A percentile compares a stretch with the other conserved stretches of the same genome.
Conservation (phyloP, 176 grass and related monocot genomes). For the Coix lacrymajobi region DNA sequence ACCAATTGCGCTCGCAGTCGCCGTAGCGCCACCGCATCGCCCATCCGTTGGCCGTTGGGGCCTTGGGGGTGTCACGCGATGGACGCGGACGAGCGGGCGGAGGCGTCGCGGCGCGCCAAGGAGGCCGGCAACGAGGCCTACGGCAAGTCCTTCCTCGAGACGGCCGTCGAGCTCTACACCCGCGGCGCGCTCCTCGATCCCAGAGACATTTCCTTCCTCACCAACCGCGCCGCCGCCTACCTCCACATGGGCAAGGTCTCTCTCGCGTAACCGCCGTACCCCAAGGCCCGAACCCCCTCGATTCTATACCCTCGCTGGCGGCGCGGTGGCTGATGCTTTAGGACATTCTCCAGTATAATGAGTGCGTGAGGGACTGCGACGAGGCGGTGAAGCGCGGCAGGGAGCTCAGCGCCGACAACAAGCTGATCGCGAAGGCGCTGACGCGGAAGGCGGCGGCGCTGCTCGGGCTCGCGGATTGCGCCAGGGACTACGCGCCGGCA, state of each 20-base stretch:
- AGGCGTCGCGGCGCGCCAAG: constrained; percentile 39
- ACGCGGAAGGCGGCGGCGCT: constrained; percentile 40
- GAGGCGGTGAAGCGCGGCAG: constrained; percentile 36
- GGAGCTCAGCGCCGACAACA: constrained; percentile 35
- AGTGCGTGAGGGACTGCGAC: constrained; percentile 55
- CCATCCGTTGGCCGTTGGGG: neutral
- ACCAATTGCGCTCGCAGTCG: neutral
- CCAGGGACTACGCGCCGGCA: constrained; percentile 34
- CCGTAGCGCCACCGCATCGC: neutral
- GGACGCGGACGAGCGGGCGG: constrained; percentile 28
- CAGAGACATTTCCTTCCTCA: constrained; percentile 46
- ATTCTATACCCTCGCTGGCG: neutral
- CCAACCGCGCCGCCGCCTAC: constrained; percentile 49
- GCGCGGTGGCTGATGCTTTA: neutral
- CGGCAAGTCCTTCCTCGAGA: constrained; percentile 32
- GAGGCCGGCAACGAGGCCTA: constrained; percentile 33
- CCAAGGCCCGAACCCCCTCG: neutral
- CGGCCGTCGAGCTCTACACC: constrained; percentile 28
- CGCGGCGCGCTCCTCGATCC: constrained; percentile 30
- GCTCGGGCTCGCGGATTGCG: constrained; percentile 30
- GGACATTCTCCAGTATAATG: constrained; percentile 26
- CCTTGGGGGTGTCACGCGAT: neutral
- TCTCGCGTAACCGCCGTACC: neutral
- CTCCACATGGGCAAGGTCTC: constrained; percentile 42
- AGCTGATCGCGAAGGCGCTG: constrained; percentile 36